Conservation (phyloP, 257 asterid species). For the Salvia hispanica region DNA sequence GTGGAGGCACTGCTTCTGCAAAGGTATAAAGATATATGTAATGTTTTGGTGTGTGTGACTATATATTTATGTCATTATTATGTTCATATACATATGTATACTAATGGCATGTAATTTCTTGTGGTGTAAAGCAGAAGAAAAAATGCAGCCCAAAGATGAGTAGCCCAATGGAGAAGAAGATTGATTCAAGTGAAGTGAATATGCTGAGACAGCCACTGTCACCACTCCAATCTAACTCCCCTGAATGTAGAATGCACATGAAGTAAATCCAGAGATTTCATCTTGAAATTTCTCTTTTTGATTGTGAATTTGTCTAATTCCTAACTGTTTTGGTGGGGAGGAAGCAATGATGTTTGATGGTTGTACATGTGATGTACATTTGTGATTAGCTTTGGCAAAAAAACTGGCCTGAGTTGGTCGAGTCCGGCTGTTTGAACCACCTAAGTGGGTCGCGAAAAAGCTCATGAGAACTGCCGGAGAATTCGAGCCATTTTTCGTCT, state of each 20-base stretch:
- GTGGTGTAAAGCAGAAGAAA: conserved; percentile 59
- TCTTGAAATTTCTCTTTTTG: conserved; percentile 8
- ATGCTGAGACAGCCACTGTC: conserved; percentile 70
- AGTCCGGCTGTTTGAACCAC: too few species aligned
- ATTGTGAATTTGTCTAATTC: not conserved
- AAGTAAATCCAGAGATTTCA: conserved; percentile 34
- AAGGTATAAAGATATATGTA: conserved; percentile 44
- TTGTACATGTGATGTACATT: too few species aligned
- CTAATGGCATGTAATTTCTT: not conserved
- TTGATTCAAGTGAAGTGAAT: conserved; percentile 54
- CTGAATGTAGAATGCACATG: too few species aligned
- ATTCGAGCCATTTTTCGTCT: too few species aligned
- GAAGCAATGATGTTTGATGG: not conserved
- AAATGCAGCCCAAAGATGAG: conserved; percentile 64
- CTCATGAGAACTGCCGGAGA: too few species aligned
- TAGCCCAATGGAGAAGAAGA: conserved; percentile 59
- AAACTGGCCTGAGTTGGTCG: too few species aligned
- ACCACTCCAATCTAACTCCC: conserved; percentile 60
- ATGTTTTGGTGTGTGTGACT: not conserved
- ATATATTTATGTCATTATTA: not conserved
- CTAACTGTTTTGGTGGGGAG: not conserved
- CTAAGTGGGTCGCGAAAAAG: too few species aligned
- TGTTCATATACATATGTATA: not conserved
- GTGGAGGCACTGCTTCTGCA: conserved; percentile 60
- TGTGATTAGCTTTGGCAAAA: too few species aligned